A percentile compares a stretch with the other conserved stretches of the same genome.
phyloP scores from a whole-genome alignment of 2,329 filamentous ascomycete genomes.

The Colletotrichum sp. region DNA sequence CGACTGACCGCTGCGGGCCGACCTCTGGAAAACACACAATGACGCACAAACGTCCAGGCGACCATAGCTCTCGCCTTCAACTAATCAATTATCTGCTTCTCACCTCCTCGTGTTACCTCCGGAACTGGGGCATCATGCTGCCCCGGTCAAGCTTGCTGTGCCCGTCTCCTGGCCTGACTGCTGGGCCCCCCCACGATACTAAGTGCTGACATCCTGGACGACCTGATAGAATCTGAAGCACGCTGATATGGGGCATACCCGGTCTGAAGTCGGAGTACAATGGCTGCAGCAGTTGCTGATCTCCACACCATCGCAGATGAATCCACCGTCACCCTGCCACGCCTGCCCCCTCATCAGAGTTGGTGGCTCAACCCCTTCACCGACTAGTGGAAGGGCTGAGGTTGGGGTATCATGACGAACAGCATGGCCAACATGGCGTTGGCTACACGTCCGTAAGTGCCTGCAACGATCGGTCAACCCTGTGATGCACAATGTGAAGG shows the following conservation, averaged over 20 bases:
- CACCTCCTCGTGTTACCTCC: slow-evolving; percentile 1
- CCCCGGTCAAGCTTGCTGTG: neutral
- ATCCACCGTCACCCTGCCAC: slow-evolving; percentile 1
- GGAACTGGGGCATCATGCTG: neutral
- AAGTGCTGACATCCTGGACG: neutral
- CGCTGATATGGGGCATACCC: neutral
- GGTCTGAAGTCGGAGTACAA: slow-evolving; percentile 4
- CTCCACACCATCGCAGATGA: slow-evolving; percentile 6
- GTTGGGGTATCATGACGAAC: neutral
- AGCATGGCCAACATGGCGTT: neutral
- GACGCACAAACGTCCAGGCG: slow-evolving; percentile 10
- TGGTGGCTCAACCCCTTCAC: slow-evolving; percentile 1
- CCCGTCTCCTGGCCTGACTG: neutral
- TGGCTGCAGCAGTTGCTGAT: slow-evolving; percentile 13
- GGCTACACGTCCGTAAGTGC: neutral
- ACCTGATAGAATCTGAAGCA: neutral
- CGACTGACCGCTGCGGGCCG: slow-evolving; percentile 5
- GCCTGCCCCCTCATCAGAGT: neutral
- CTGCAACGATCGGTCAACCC: neutral
- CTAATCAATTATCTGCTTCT: slow-evolving; percentile 12
- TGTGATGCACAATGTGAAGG: neutral
- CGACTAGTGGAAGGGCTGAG: neutral
- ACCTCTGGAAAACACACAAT: neutral
- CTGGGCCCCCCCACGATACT: neutral
- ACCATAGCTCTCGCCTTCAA: slow-evolving; percentile 11